These are phyloP conservation scores for Chrysochromulina parva DNA, from an alignment of 78 protist genomes.

Conservation along the genomic window DNA sequence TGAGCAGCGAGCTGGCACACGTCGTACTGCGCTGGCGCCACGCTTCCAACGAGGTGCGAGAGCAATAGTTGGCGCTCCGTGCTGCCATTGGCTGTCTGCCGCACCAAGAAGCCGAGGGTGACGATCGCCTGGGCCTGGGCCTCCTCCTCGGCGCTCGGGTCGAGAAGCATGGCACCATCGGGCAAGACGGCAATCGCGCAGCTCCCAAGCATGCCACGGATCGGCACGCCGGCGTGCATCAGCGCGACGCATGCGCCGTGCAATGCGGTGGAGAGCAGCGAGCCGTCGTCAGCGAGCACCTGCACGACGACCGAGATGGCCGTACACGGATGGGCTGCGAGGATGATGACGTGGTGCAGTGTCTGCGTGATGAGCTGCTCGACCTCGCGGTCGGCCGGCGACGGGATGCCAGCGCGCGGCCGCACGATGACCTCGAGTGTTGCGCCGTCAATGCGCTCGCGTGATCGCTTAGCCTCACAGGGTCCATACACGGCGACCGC, in stretches of 20 bases:
- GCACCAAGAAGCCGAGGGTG: not conserved
- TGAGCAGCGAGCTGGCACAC: not conserved
- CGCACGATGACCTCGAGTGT: slow-evolving; percentile 3
- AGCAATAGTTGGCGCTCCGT: not conserved
- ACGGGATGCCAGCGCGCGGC: not conserved
- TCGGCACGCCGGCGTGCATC: not conserved
- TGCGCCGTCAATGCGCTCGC: not conserved
- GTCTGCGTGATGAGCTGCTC: not conserved
- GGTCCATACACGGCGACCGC: slow-evolving; percentile 6
- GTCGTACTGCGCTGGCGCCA: not conserved
- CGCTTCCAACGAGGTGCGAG: not conserved
- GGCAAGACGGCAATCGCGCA: not conserved
- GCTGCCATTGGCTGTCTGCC: too few species aligned
- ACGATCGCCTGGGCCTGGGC: not conserved
- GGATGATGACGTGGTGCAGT: not conserved
- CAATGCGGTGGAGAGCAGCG: not conserved
- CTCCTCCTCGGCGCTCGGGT: too few species aligned
- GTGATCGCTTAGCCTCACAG: not conserved
- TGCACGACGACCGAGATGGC: not conserved
- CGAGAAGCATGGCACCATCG: not conserved
- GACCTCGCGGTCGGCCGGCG: not conserved
- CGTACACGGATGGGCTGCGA: not conserved
- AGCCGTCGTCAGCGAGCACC: not conserved
- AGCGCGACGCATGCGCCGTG: not conserved
- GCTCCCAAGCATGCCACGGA: not conserved